Evolutionary conservation across 2,329 filamentous ascomycete genomes (phyloP).

Genomic region (Mycosphaerelloides madeirae): DNA sequence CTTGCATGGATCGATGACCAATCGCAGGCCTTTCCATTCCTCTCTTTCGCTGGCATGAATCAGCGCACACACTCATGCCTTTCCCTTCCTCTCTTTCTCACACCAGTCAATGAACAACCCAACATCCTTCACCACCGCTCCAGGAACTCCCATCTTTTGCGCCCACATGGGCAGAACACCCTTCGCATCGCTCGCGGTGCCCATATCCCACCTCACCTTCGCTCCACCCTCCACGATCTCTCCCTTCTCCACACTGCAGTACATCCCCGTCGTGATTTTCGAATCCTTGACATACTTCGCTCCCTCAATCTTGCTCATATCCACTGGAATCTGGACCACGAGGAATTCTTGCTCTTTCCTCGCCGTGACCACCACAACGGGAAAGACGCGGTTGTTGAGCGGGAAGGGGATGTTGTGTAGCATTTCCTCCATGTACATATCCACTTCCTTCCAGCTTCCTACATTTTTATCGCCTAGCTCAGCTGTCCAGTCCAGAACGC

Average conservation of each 20-base stretch:
- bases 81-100: slow-evolving; percentile 24
- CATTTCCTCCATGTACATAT: slow-evolving; percentile 57
- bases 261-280: slow-evolving; percentile 53
- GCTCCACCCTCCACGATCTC: slow-evolving; percentile 38
- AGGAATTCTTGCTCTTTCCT: slow-evolving; percentile 27
- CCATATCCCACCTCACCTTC: slow-evolving; percentile 70
- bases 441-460: slow-evolving; percentile 33
- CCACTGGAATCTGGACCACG: slow-evolving; percentile 37
- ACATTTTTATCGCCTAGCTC: slow-evolving; percentile 21
- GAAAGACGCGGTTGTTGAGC: slow-evolving; percentile 62
- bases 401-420: slow-evolving; percentile 58
- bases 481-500: slow-evolving; percentile 42
- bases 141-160: slow-evolving; percentile 60
- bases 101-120: slow-evolving; percentile 62
- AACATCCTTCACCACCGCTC: slow-evolving; percentile 65
- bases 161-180: slow-evolving; percentile 62
- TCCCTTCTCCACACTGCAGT: slow-evolving; percentile 62
- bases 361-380: slow-evolving; percentile 59
- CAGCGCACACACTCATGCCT: background rate
- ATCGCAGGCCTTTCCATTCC: no score
- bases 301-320: slow-evolving; percentile 31
- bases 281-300: slow-evolving; percentile 31
- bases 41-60: background rate
- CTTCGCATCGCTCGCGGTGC: slow-evolving; percentile 65
- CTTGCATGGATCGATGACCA: no score